These are phyloP conservation scores for Akebia trifoliata DNA, from an alignment of 164 flowering plant species.

Conservation along the genomic window DNA sequence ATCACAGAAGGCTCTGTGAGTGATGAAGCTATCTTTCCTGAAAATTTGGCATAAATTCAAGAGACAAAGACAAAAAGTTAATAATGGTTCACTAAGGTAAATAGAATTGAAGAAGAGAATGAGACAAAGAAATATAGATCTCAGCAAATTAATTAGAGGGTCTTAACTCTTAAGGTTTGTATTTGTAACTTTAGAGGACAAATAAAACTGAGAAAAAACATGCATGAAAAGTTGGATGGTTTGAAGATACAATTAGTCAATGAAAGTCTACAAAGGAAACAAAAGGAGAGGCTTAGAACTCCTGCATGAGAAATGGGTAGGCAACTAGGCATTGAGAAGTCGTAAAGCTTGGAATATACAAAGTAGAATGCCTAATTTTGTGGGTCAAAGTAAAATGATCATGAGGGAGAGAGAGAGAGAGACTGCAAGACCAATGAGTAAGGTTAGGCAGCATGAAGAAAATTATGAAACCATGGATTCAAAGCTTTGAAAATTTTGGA, in stretches of 20 bases:
- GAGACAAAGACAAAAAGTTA: not conserved
- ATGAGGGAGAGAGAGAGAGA: not conserved
- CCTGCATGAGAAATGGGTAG: not conserved
- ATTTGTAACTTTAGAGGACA: no score
- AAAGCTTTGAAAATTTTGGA: not conserved
- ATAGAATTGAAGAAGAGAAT: no score
- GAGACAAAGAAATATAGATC: no score
- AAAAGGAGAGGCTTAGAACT: not conserved
- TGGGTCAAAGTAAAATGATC: no score
- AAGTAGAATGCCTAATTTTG: no score
- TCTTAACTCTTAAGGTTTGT: no score
- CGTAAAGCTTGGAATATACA: not conserved
- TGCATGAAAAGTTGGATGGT: no score
- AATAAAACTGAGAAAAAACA: no score
- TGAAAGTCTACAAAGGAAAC: no score
- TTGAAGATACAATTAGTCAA: no score
- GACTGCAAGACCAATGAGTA: not conserved
- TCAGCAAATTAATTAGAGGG: no score
- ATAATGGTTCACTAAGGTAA: no score
- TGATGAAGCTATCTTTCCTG: constrained; percentile 15
- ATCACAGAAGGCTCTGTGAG: constrained; percentile 13
- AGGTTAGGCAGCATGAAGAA: not conserved
- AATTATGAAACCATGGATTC: not conserved
- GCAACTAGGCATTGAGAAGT: not conserved
- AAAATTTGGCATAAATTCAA: not conserved